Evolutionary conservation across 257 asterid genomes (phyloP).

Genomic region (Jacaranda mimosifolia): DNA sequence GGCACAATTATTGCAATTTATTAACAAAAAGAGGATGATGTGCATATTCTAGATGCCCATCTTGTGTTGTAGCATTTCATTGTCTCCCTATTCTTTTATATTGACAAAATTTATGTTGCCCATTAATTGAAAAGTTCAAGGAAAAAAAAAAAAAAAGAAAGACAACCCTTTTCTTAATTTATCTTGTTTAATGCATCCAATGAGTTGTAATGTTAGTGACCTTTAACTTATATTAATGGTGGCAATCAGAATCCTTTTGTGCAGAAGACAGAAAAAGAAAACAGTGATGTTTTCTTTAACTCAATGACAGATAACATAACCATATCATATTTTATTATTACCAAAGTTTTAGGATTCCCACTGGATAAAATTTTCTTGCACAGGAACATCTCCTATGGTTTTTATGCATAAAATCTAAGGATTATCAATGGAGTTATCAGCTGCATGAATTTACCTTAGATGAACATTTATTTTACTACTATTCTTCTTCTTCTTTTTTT

Average conservation of each 20-base stretch:
- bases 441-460: background rate
- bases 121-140: background rate
- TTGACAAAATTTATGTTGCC: background rate
- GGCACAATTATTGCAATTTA: background rate
- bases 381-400: constrained; percentile 17
- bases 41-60: constrained; percentile 36
- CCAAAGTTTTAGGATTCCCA: background rate
- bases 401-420: background rate
- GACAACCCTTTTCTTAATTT: constrained; percentile 24
- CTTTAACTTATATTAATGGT: constrained; percentile 32
- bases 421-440: background rate
- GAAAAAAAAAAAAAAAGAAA: background rate
- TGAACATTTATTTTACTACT: too few species aligned
- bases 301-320: background rate
- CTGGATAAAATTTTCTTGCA: background rate
- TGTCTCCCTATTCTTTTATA: constrained; percentile 6
- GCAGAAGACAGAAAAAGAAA: constrained; percentile 13
- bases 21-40: background rate
- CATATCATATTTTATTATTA: background rate
- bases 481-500: too few species aligned
- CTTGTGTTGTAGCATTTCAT: constrained; percentile 24
- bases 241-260: constrained; percentile 36
- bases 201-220: constrained; percentile 38
- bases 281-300: background rate
- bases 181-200: constrained; percentile 34